phyloP scores from a whole-genome alignment of 2,329 filamentous ascomycete species.

The Fusarium floridanum region DNA sequence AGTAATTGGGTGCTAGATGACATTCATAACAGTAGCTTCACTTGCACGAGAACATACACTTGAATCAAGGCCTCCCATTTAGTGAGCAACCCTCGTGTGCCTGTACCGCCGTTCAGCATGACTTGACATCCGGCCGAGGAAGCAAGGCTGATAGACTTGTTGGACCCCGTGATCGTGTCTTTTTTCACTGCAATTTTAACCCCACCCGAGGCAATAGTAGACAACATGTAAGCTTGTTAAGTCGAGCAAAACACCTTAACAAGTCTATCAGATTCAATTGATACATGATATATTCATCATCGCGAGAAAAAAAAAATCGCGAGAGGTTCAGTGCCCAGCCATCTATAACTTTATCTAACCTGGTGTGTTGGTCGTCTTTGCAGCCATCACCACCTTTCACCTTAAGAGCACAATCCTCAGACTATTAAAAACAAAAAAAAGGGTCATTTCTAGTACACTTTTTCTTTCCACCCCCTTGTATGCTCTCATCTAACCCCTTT shows the following conservation, averaged over 20 bases:
- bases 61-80: too few relatives aligned
- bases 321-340: neutral
- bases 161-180: too few relatives aligned
- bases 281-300: neutral
- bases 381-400: neutral
- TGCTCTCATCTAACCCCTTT: neutral
- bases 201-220: neutral
- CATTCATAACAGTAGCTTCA: too few relatives aligned
- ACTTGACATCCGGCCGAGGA: too few relatives aligned
- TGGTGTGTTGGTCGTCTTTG: neutral
- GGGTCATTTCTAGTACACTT: conserved; percentile 2
- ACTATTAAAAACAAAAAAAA: neutral
- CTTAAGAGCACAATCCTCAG: neutral
- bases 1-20: too few relatives aligned
- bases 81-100: too few relatives aligned
- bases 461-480: neutral
- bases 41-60: too few relatives aligned
- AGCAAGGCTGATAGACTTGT: too few relatives aligned
- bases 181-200: neutral
- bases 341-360: neutral
- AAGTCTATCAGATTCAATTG: neutral
- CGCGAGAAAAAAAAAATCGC: neutral
- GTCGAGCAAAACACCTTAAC: neutral
- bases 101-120: too few relatives aligned
- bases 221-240: neutral